Evolutionary conservation across 2,329 filamentous ascomycete species (phyloP).

Genomic region (Fusarium nelsonii): DNA sequence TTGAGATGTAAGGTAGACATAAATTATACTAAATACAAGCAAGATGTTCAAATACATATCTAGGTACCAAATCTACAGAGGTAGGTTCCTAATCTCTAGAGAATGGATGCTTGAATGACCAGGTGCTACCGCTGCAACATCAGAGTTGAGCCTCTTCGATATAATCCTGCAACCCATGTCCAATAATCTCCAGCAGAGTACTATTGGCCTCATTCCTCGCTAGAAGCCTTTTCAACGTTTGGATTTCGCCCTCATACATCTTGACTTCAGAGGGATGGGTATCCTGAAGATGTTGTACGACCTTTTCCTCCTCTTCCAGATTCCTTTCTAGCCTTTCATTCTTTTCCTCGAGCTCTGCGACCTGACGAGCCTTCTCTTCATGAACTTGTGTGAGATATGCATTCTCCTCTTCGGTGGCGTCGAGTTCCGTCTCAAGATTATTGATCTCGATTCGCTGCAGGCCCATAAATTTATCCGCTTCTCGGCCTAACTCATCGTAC

Average conservation of each 20-base stretch:
- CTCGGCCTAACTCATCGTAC: background rate
- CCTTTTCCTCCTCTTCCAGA: background rate
- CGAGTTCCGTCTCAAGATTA: background rate
- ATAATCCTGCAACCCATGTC: background rate
- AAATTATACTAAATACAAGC: too few relatives aligned
- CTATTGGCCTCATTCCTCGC: background rate
- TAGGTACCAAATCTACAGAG: too few relatives aligned
- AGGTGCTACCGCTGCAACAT: background rate
- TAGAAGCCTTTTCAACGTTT: background rate
- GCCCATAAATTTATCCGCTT: background rate
- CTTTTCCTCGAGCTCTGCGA: background rate
- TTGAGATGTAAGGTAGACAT: too few relatives aligned
- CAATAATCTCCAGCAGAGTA: background rate
- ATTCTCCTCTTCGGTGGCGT: background rate
- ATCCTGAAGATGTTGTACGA: background rate
- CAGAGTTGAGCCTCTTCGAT: background rate
- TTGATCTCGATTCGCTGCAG: background rate
- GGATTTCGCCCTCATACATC: background rate
- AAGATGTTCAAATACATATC: too few relatives aligned
- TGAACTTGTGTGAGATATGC: background rate
- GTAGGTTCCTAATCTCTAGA: too few relatives aligned
- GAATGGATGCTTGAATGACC: too few relatives aligned
- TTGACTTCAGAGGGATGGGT: background rate
- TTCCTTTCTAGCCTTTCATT: background rate
- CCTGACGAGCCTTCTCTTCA: background rate